Evolutionary conservation across 257 asterid genomes (phyloP).

Genomic region (Striga asiatica): DNA sequence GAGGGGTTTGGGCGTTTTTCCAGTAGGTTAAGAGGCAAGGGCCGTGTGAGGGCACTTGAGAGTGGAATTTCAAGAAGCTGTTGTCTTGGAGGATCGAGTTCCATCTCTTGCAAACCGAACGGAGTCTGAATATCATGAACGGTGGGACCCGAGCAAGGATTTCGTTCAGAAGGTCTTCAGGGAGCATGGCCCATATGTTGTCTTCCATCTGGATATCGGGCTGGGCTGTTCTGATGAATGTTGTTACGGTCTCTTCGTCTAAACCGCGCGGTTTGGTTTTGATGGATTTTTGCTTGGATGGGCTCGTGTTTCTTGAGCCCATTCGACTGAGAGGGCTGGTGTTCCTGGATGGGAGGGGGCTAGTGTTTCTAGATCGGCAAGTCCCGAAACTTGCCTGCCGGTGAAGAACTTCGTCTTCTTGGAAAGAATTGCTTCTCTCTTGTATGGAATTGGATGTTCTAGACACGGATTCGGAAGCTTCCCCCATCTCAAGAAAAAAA

Average conservation of each 20-base stretch:
- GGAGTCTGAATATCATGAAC: slow-evolving; percentile 81
- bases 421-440: too few species aligned
- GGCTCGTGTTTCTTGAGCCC: slow-evolving; percentile 86
- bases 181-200: slow-evolving; percentile 91
- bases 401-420: slow-evolving; percentile 50
- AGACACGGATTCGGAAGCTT: slow-evolving; percentile 49
- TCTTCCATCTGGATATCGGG: slow-evolving; percentile 96
- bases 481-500: slow-evolving; percentile 46
- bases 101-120: slow-evolving; percentile 96
- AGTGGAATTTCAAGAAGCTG: slow-evolving; percentile 84
- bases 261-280: slow-evolving; percentile 93
- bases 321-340: slow-evolving; percentile 78
- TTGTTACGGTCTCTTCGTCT: slow-evolving; percentile 84
- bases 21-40: slow-evolving; percentile 94
- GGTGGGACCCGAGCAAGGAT: slow-evolving; percentile 95
- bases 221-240: slow-evolving; percentile 45
- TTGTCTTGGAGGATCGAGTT: slow-evolving; percentile 78
- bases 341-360: slow-evolving; percentile 89
- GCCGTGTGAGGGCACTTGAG: slow-evolving; percentile 92
- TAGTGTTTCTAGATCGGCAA: slow-evolving; percentile 67
- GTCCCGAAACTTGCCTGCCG: slow-evolving; percentile 60
- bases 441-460: slow-evolving; percentile 31
- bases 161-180: slow-evolving; percentile 85
- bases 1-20: slow-evolving; percentile 80
- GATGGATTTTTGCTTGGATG: slow-evolving; percentile 66